Base-by-base conservation (phyloP, 768 basidiomycete genomes). In the Russula olivacea region DNA sequence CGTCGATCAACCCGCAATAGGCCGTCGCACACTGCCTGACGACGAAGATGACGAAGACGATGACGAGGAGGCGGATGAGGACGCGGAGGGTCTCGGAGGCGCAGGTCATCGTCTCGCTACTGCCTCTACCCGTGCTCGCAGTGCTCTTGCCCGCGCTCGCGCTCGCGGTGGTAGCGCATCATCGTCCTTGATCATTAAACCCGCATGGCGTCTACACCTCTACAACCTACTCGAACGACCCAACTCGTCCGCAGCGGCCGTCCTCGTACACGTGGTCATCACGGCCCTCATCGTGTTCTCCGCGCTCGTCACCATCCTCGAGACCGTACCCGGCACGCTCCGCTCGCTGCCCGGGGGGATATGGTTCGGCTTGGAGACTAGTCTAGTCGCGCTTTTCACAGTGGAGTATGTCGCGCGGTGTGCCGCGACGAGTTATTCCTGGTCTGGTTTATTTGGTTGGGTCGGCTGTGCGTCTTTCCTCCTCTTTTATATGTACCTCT, bases 321-420 rank as follows among this genome's bases (percentile, higher is more conserved):
- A 92, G 72, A 92, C 91, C 0, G 85, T 92, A 1, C 90, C 88
- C 0, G 21, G 45, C 45, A 80, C 83, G 1, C 85, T 91, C 66
- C 89, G 89, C 70, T 80, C 81, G 11, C 83, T 86, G 3, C 81
- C 85, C 3, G 83, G 81, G 15, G 77, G 84, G 41, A 77, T 88
- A 8, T 92, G 93, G 84, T 96, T 96, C 65, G 93, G 93, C 1
- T 71, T 93, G 23, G 93, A 95, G 75, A 93, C 92, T 19, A 85
- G 81, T 56, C 74, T 95, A 11, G 93, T 95, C 28, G 83, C 86
- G 53, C 72, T 94, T 3, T 96, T 95, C 73, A 94, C 93, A 0
- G 78, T 92, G 61, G 93, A 97, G 74, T 95, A 91, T 71, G 72
- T 87, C 30, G 83, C 82, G 14, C 77, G 90, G 40, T 83, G 83